A percentile compares a stretch with the other conserved stretches of the same genome.
Evolutionary conservation across 306 rosid genomes (phyloP).

Genomic region (Dryas drummondii): DNA sequence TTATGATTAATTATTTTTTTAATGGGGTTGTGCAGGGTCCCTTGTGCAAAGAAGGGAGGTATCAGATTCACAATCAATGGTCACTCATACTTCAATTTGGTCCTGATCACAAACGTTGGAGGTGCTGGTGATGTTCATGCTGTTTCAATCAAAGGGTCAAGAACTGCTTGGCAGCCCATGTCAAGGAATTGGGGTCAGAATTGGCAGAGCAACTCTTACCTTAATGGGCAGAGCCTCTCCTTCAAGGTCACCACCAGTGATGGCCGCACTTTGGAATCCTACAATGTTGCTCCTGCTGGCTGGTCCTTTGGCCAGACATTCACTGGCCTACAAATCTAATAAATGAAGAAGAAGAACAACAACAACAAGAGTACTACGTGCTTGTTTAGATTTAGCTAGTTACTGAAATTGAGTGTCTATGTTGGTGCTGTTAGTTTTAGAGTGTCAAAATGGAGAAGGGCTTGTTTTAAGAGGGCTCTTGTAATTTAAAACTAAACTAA

Average conservation of each 20-base stretch:
- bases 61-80: constrained; percentile 84
- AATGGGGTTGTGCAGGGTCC: constrained; percentile 41
- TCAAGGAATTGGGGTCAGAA: constrained; percentile 86
- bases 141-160: constrained; percentile 76
- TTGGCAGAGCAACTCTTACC: constrained; percentile 71
- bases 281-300: constrained; percentile 46
- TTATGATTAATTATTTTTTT: not conserved
- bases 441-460: constrained; percentile 22
- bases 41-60: constrained; percentile 71
- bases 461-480: constrained; percentile 39
- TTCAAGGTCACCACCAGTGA: constrained; percentile 69
- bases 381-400: not conserved
- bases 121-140: constrained; percentile 76
- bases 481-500: constrained; percentile 18
- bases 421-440: constrained; percentile 2
- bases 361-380: not conserved
- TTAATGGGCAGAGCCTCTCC: constrained; percentile 73
- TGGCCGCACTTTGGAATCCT: constrained; percentile 52
- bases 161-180: constrained; percentile 68
- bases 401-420: too few relatives aligned
- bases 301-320: constrained; percentile 86
- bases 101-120: constrained; percentile 76
- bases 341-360: constrained; percentile 1
- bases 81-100: constrained; percentile 68
- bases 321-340: constrained; percentile 50